A percentile compares a stretch with the other conserved stretches of the same genome.
These are phyloP conservation scores for Phytopythium sindhum DNA, from an alignment of 352 stramenopile species.

Conservation along the genomic window DNA sequence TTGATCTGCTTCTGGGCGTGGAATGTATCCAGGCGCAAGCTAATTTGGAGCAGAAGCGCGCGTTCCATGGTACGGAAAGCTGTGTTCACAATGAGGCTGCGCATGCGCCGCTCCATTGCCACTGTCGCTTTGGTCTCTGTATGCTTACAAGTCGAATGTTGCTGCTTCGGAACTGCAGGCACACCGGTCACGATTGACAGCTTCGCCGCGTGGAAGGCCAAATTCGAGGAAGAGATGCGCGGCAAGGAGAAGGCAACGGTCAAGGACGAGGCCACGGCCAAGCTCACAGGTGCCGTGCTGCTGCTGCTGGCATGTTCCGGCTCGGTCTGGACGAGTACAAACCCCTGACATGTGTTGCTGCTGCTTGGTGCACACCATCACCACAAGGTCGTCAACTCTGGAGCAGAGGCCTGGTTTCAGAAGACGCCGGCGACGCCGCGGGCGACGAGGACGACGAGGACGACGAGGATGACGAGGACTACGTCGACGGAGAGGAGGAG, in stretches of 20 bases:
- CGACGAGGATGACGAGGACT: constrained; percentile 39
- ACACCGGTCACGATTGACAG: constrained; percentile 79
- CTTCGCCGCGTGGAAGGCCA: constrained; percentile 68
- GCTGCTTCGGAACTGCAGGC: constrained; percentile 18
- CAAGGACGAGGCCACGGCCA: constrained; percentile 69
- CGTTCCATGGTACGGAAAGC: constrained; percentile 25
- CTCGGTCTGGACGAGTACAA: not conserved
- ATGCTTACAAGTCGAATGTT: not conserved
- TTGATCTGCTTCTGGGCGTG: constrained; percentile 2
- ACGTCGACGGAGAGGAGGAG: constrained; percentile 28
- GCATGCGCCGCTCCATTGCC: not conserved
- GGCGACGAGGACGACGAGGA: constrained; percentile 20
- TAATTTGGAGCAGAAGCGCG: constrained; percentile 20
- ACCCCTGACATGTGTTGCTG: not conserved
- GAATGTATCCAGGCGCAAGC: constrained; percentile 21
- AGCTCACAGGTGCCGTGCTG: constrained; percentile 56
- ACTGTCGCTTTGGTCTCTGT: not conserved
- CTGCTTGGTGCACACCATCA: not conserved
- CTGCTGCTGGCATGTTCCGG: too few relatives aligned
- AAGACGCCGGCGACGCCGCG: constrained; percentile 40
- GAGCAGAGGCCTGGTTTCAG: constrained; percentile 70
- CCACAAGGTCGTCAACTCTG: constrained; percentile 55
- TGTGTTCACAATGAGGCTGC: not conserved
- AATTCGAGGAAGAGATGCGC: constrained; percentile 71
- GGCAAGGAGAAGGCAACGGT: constrained; percentile 34